Evolutionary conservation across 257 asterid species (phyloP), one percentile per base, ranked within the genome.

Genomic region (Solanum boliviense): DNA sequence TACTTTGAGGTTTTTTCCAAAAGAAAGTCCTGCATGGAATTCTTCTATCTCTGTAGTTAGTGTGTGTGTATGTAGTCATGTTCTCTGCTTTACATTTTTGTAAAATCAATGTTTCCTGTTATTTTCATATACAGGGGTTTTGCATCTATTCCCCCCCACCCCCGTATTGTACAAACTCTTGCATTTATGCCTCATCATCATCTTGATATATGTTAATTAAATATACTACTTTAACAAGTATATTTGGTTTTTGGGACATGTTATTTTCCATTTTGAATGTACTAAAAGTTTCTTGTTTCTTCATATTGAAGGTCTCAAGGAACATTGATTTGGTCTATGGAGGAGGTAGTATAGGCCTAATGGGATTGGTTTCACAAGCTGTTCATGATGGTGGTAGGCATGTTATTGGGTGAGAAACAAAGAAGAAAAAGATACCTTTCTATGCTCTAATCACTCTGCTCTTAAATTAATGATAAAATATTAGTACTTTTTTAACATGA

Each of bases 291-390:
- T 52, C 72, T 65, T 65, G 72, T 89, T 71, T 86, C 52, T 71
- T 89, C 65, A 41, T 68, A 67, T 48, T 89, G 73, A 88, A 96
- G 98, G 98, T 96, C 34, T 93, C 94, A 52, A 92, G 94, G 86
- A 94, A 94, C 94, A 95, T 95, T 91, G 99, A 96, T 95, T 94
- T 96, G 94, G 99, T 96, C 84, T 95, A 96, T 91, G 99, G 99
- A 88, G 99, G 99, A 84, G 99, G 99, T 4, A 96, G 99, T 95
- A 95, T 96, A 91, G 99, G 99, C 89, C 93, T 96, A 52, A 96
- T 95, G 99, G 99, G 99, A 16, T 91, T 95, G 92, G 93, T 96
- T 88, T 95, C 98, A 12, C 99, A 96, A 90, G 99, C 98, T 89
- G 99, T 96, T 93, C 97, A 94, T 92, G 92, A 93, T 90, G 99